Evolutionary conservation across 2,329 filamentous ascomycete genomes (phyloP).

Genomic region (Chrysoporthe puriensis): DNA sequence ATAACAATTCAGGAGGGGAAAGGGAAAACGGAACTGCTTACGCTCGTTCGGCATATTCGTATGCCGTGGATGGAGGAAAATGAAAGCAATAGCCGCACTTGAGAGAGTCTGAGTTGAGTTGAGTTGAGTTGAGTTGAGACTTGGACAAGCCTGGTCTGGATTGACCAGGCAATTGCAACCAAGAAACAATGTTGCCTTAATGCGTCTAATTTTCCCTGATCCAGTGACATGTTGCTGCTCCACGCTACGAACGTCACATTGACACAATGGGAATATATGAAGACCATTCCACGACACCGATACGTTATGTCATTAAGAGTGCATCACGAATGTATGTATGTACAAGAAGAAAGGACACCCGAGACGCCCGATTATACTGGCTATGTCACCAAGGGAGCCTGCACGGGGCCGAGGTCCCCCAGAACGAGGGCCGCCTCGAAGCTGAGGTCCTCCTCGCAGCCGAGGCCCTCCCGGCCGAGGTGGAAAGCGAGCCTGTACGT

Average conservation of each 20-base stretch:
- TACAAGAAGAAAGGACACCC: background rate
- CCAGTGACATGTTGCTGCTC: too few relatives aligned
- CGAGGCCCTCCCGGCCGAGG: background rate
- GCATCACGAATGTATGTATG: background rate
- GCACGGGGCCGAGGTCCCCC: background rate
- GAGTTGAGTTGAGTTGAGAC: too few relatives aligned
- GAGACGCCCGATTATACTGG: background rate
- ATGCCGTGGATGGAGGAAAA: too few relatives aligned
- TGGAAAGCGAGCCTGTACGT: background rate
- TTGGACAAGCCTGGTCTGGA: too few relatives aligned
- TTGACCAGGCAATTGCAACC: too few relatives aligned
- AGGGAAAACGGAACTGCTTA: too few relatives aligned
- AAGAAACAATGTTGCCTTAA: too few relatives aligned
- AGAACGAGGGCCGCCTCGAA: background rate
- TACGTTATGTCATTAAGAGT: conserved; percentile 5
- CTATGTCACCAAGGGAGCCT: background rate
- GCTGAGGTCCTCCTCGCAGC: background rate
- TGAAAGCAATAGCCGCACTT: too few relatives aligned
- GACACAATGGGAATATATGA: background rate
- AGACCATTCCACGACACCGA: background rate
- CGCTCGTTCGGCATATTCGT: too few relatives aligned
- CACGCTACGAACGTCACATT: background rate
- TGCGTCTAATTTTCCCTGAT: too few relatives aligned
- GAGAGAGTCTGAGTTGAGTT: too few relatives aligned
- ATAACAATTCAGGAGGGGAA: too few relatives aligned